Conservation (phyloP, 768 basidiomycete species). For the Leccinum arenicola region DNA sequence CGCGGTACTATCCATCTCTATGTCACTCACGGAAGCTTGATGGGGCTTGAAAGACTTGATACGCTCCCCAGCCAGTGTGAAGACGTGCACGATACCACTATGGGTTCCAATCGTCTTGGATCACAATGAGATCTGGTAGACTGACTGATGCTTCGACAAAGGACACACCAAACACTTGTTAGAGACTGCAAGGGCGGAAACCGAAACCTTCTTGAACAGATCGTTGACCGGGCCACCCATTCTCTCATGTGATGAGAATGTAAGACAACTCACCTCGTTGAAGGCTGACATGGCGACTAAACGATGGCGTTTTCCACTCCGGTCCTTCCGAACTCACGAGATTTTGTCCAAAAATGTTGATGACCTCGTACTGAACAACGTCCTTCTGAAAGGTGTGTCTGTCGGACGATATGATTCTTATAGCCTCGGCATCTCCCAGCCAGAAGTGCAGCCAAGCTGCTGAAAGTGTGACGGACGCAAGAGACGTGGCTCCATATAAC, state of each 20-base stretch:
- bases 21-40: slow-evolving; percentile 80
- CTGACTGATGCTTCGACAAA: not conserved
- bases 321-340: no score
- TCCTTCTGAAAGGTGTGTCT: no score
- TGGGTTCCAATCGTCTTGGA: slow-evolving; percentile 88
- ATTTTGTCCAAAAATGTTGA: no score
- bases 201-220: slow-evolving; percentile 85
- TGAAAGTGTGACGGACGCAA: no score
- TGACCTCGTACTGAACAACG: no score
- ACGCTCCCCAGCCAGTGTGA: slow-evolving; percentile 74
- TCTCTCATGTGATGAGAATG: slow-evolving; percentile 40
- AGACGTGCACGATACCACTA: slow-evolving; percentile 84
- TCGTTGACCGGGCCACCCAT: slow-evolving; percentile 71
- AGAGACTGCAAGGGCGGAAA: slow-evolving; percentile 76
- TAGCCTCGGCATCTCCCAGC: no score
- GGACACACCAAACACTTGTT: slow-evolving; percentile 63
- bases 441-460: no score
- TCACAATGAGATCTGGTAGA: not conserved
- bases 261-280: no score
- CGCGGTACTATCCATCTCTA: slow-evolving; percentile 77
- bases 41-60: slow-evolving; percentile 92
- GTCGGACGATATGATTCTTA: no score
- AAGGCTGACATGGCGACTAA: no score
- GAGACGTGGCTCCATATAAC: no score
- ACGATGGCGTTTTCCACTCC: no score